phyloP scores from a whole-genome alignment of 73 alveolate species.

The Blepharisma japonicum region DNA sequence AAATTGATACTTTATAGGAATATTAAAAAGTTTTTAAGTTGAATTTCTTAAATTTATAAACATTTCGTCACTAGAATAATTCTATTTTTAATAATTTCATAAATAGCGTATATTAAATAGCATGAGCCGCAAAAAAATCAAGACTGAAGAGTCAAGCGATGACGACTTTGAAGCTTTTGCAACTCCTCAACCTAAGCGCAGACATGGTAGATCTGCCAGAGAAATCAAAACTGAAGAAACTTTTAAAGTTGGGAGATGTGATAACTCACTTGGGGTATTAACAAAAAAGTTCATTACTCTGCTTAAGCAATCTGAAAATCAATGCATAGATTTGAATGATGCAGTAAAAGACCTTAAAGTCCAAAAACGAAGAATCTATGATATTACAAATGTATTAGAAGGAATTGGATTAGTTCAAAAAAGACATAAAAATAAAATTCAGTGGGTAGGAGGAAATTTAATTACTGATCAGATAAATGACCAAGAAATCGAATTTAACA shows the following conservation, averaged over 20 bases:
- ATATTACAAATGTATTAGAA: constrained; percentile 59
- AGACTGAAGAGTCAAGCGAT: too few relatives aligned
- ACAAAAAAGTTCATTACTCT: constrained; percentile 57
- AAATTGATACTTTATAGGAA: too few relatives aligned
- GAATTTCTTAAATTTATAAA: too few relatives aligned
- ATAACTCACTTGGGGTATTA: constrained; percentile 54
- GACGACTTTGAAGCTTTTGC: too few relatives aligned
- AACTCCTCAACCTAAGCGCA: too few relatives aligned
- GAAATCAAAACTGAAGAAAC: too few relatives aligned
- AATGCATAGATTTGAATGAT: constrained; percentile 52
- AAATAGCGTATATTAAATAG: too few relatives aligned
- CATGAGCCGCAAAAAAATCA: too few relatives aligned
- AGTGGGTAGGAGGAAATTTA: constrained; percentile 60
- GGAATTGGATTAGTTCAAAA: constrained; percentile 60
- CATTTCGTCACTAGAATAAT: too few relatives aligned
- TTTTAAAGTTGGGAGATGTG: constrained; percentile 8
- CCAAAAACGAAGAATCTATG: constrained; percentile 56
- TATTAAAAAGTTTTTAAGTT: too few relatives aligned
- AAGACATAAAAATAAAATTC: constrained; percentile 48
- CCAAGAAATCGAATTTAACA: constrained; percentile 32
- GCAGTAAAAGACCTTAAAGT: constrained; percentile 44
- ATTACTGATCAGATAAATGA: constrained; percentile 34
- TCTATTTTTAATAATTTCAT: too few relatives aligned
- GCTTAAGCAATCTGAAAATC: constrained; percentile 40
- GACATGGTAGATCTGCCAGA: too few relatives aligned